Evolutionary conservation across 768 basidiomycete genomes (phyloP), one percentile per base, ranked within the genome.

Genomic region (Boletus sensibilis): DNA sequence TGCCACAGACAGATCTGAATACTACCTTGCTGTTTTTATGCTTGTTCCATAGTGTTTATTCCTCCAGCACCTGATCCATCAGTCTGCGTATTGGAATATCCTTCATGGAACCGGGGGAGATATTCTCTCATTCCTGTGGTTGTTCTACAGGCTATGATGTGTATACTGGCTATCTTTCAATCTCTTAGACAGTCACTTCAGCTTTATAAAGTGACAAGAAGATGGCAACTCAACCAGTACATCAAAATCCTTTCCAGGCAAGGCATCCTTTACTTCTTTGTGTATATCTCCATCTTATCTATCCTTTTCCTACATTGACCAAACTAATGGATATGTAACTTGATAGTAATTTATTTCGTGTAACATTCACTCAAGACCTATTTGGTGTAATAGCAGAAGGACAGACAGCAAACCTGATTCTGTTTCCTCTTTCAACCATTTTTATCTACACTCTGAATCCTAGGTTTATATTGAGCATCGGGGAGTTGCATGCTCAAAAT

Each of bases 181-280:
- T 48, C 18, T 10, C 0, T 47, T 12, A 16, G 13, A 14, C 43
- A 60, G 2, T 47, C 49, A 33, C 11, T 47, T 16, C 43, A 60
- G 3, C 14, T 51, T 3, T 50, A 54, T 18, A 51, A 21, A 13
- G 31, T n/a, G 21, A 54, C 43, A 13, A 31, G 10, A 34, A 41
- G 13, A 37, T 61, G 57, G 58, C 45, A 55, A 2, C 35, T 43
- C 13, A 59, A 61, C n/a, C 23, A 31, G n/a, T 59, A 59, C 29
- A 11, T 61, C 13, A 18, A 40, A 16, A 50, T 61, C 5, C 42
- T 61, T 12, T 21, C 39, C 18, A 33, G 40, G 3, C 50, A 61
- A 23, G 57, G 60, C 2, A 27, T 59, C n/a, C 2, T 59, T 2
- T 61, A 61, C 21, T 61, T 61, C 8, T 0, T 49, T 12, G 14